These are phyloP conservation scores for Ophiostoma triangulosporum DNA, from an alignment of 2,329 filamentous ascomycete species.

Conservation along the genomic window DNA sequence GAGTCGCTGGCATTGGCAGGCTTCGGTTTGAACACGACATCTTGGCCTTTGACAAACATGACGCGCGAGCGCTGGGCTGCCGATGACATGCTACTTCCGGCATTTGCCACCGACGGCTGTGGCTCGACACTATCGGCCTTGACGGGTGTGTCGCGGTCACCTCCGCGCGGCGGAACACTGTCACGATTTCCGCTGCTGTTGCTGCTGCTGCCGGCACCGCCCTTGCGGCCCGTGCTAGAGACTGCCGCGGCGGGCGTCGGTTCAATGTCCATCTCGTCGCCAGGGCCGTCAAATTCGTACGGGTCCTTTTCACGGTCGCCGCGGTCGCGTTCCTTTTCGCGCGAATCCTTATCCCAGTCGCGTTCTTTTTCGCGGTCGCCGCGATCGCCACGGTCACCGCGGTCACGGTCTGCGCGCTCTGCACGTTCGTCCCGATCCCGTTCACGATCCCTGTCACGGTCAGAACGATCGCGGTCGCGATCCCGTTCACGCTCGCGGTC, in stretches of 20 bases:
- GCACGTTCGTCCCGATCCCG: conserved; percentile 8
- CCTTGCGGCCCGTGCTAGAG: conserved; percentile 23
- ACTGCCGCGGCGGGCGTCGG: conserved; percentile 26
- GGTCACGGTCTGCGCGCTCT: neutral
- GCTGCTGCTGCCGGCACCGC: conserved; percentile 15
- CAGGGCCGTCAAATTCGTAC: conserved; percentile 31
- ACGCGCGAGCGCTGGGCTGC: conserved; percentile 35
- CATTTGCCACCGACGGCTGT: conserved; percentile 18
- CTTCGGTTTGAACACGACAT: conserved; percentile 54
- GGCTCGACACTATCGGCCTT: conserved; percentile 45
- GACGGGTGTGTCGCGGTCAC: conserved; percentile 29
- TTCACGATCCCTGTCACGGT: conserved; percentile 3
- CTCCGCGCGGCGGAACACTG: conserved; percentile 23
- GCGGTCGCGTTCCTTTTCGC: conserved; percentile 13
- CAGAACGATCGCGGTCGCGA: conserved; percentile 19
- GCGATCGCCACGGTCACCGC: conserved; percentile 17
- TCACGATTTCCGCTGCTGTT: conserved; percentile 20
- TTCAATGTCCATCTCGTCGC: conserved; percentile 29
- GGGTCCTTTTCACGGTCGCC: conserved; percentile 14
- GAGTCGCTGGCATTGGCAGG: conserved; percentile 31
- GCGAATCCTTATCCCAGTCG: conserved; percentile 4
- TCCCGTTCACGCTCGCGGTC: conserved; percentile 21
- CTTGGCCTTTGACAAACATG: conserved; percentile 46
- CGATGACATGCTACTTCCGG: conserved; percentile 17
- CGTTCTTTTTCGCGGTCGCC: neutral